Evolutionary conservation across 495 filamentous ascomycete genomes (phyloP).

Genomic region (Xylaria sp.): DNA sequence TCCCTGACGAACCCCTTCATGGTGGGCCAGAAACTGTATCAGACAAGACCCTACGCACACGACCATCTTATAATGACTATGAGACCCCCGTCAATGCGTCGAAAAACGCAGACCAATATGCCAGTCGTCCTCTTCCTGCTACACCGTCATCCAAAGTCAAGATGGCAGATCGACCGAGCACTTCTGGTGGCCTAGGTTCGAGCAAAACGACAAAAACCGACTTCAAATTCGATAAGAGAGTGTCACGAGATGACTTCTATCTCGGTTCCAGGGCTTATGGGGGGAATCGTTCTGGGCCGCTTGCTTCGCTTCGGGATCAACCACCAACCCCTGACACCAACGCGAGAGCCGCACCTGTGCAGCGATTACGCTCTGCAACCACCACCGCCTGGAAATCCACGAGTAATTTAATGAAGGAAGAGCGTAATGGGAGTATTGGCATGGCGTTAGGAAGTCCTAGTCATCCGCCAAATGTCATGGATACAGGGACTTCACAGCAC

Average conservation of each 20-base stretch:
- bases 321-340: slow-evolving; percentile 54
- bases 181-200: slow-evolving; percentile 41
- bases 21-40: slow-evolving; percentile 53
- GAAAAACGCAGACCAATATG: slow-evolving; percentile 44
- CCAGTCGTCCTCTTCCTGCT: slow-evolving; percentile 45
- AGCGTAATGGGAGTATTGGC: slow-evolving; percentile 54
- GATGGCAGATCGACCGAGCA: slow-evolving; percentile 52
- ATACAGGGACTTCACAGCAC: slow-evolving; percentile 28
- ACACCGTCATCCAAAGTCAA: slow-evolving; percentile 43
- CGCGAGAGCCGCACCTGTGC: slow-evolving; percentile 32
- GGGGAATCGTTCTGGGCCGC: slow-evolving; percentile 39
- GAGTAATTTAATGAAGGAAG: slow-evolving; percentile 49
- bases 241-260: slow-evolving; percentile 60
- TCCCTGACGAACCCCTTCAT: slow-evolving; percentile 46
- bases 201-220: slow-evolving; percentile 33
- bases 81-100: slow-evolving; percentile 28
- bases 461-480: slow-evolving; percentile 30
- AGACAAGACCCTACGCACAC: slow-evolving; percentile 47
- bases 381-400: slow-evolving; percentile 38
- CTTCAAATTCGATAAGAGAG: slow-evolving; percentile 44
- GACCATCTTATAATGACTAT: slow-evolving; percentile 34
- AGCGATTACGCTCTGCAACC: background rate
- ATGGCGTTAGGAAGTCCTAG: slow-evolving; percentile 66
- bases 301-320: slow-evolving; percentile 41
- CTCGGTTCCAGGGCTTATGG: slow-evolving; percentile 34